phyloP scores from a whole-genome alignment of 1,284 basidiomycete genomes.

The Porphyrellus sp. region DNA sequence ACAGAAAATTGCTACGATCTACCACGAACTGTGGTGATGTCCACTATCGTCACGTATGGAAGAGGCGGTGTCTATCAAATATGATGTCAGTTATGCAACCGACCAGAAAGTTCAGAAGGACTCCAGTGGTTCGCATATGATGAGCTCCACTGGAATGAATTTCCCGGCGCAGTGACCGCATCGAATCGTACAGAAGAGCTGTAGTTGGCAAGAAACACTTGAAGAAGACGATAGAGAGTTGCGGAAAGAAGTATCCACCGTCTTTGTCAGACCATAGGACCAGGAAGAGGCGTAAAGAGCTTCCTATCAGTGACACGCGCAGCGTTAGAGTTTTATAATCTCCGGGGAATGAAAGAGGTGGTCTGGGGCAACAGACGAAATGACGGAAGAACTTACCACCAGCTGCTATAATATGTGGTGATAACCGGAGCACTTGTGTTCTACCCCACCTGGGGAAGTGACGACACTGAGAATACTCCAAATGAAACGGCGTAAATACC shows the following conservation, averaged over 20 bases:
- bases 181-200: conserved; percentile 11
- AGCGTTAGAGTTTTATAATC: conserved; percentile 23
- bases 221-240: conserved; percentile 14
- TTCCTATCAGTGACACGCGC: conserved; percentile 15
- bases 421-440: conserved; percentile 6
- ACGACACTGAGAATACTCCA: conserved; percentile 14
- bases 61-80: conserved; percentile 24
- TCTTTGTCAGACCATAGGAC: conserved; percentile 3
- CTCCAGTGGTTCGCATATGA: conserved; percentile 9
- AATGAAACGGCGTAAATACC: conserved; percentile 28
- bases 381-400: conserved; percentile 14
- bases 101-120: conserved; percentile 15
- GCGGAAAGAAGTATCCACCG: conserved; percentile 10
- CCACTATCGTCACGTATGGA: conserved; percentile 14
- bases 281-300: conserved; percentile 8
- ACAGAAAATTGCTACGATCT: conserved; percentile 13
- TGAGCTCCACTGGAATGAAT: conserved; percentile 15
- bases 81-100: conserved; percentile 27
- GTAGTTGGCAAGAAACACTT: not conserved
- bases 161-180: conserved; percentile 8
- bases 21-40: conserved; percentile 1
- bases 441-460: conserved; percentile 16
- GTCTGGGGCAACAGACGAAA: conserved; percentile 13
- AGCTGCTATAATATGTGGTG: conserved; percentile 9
- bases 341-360: conserved; percentile 30